Conservation (phyloP, 768 basidiomycete genomes). For the Boletellus emodensis region DNA sequence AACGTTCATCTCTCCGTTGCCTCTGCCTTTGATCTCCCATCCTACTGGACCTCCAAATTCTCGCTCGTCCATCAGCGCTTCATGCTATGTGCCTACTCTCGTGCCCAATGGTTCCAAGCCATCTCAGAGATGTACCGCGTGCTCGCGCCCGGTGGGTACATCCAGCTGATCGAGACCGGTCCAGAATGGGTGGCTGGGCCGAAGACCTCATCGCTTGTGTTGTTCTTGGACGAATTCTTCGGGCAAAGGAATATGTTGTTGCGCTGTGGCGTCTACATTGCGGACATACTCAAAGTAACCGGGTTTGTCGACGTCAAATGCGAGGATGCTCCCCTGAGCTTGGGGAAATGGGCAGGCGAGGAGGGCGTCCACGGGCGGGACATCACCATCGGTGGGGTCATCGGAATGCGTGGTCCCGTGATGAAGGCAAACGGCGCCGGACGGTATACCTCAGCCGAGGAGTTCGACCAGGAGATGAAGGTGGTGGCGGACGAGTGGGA, state of each 20-base stretch:
- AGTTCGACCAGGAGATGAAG: constrained; percentile 15
- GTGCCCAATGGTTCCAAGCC: constrained; percentile 25
- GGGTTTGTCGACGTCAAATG: constrained; percentile 12
- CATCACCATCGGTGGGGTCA: constrained; percentile 8
- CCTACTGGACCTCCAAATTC: constrained; percentile 30
- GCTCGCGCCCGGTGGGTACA: constrained; percentile 31
- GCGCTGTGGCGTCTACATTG: not conserved
- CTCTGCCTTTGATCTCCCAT: constrained; percentile 27
- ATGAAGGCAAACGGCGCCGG: constrained; percentile 19
- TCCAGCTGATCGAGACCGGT: constrained; percentile 27
- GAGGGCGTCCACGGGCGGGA: constrained; percentile 13
- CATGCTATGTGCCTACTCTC: constrained; percentile 26
- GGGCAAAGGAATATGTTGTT: not conserved
- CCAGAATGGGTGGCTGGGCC: constrained; percentile 6
- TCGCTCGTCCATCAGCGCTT: constrained; percentile 32
- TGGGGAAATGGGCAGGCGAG: constrained; percentile 20
- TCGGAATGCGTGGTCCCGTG: constrained; percentile 16
- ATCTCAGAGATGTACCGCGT: constrained; percentile 30
- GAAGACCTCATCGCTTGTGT: not conserved
- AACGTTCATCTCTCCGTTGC: constrained; percentile 22
- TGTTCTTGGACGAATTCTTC: constrained; percentile 3
- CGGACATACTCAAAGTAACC: constrained; percentile 2
- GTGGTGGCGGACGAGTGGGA: constrained; percentile 22
- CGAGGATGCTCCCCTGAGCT: constrained; percentile 9
- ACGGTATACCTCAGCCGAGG: constrained; percentile 8